A percentile compares a stretch with the other conserved stretches of the same genome.
Evolutionary conservation across 306 rosid species (phyloP).

Genomic region (Trifolium repens): DNA sequence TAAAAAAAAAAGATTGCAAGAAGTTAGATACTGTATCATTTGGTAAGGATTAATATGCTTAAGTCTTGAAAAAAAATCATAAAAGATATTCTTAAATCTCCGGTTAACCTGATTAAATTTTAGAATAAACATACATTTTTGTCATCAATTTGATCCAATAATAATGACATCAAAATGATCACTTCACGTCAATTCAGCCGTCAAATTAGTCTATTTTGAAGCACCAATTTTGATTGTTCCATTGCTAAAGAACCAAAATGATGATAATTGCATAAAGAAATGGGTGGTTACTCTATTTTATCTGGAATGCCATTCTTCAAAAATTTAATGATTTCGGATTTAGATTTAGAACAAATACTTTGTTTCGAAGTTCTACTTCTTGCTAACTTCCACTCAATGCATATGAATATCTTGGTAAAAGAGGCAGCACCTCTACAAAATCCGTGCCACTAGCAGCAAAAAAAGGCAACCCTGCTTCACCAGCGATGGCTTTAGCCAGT

Average conservation of each 20-base stretch:
- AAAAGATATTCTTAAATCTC: slow-evolving; percentile 4
- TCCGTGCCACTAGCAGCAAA: slow-evolving; percentile 98
- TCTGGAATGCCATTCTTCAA: slow-evolving; percentile 16
- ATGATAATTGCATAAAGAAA: background rate
- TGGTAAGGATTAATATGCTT: slow-evolving; percentile 20
- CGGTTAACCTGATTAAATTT: slow-evolving; percentile 20
- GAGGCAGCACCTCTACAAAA: slow-evolving; percentile 85
- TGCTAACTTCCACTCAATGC: slow-evolving; percentile 38
- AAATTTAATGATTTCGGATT: slow-evolving; percentile 32
- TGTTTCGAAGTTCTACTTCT: slow-evolving; percentile 29
- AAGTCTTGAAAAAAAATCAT: background rate
- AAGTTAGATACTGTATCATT: slow-evolving; percentile 29
- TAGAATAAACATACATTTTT: slow-evolving; percentile 7
- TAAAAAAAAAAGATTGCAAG: too few species aligned
- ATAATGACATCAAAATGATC: slow-evolving; percentile 13
- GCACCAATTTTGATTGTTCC: slow-evolving; percentile 30
- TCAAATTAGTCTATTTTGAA: slow-evolving; percentile 29
- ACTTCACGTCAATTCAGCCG: background rate
- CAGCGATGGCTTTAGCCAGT: slow-evolving; percentile 98
- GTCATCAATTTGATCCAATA: slow-evolving; percentile 28
- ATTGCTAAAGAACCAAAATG: slow-evolving; percentile 31
- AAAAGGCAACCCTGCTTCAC: slow-evolving; percentile 98
- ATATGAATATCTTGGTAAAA: slow-evolving; percentile 41
- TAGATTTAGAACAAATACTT: slow-evolving; percentile 27
- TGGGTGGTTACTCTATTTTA: background rate